phyloP scores from a whole-genome alignment of 495 filamentous ascomycete genomes.

The Penicillium mononematosum region DNA sequence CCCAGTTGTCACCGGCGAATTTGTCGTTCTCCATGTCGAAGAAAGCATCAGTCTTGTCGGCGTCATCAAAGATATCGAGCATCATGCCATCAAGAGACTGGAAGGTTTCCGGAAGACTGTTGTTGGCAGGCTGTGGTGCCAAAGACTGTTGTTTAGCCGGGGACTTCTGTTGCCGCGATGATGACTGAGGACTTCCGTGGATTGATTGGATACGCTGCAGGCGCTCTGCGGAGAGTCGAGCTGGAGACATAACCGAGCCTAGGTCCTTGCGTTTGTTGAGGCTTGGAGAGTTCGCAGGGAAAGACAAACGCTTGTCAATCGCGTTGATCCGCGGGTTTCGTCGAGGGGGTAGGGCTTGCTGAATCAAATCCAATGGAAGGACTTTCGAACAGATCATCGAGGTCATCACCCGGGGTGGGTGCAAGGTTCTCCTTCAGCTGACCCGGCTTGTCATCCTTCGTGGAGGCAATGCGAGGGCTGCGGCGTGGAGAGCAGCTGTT shows the following conservation, averaged over 20 bases:
- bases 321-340: slow-evolving; percentile 42
- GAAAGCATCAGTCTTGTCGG: slow-evolving; percentile 24
- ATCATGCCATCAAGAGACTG: slow-evolving; percentile 41
- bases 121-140: slow-evolving; percentile 21
- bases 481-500: slow-evolving; percentile 54
- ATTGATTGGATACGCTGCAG: slow-evolving; percentile 40
- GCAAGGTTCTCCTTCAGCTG: slow-evolving; percentile 52
- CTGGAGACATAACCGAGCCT: slow-evolving; percentile 25
- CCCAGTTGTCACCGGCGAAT: slow-evolving; percentile 33
- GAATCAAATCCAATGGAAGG: slow-evolving; percentile 43
- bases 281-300: slow-evolving; percentile 39
- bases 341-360: slow-evolving; percentile 59
- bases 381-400: slow-evolving; percentile 61
- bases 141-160: slow-evolving; percentile 25
- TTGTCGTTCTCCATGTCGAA: slow-evolving; percentile 28
- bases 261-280: slow-evolving; percentile 29
- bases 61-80: slow-evolving; percentile 42
- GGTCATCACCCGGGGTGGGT: slow-evolving; percentile 42
- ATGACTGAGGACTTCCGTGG: slow-evolving; percentile 23
- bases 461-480: slow-evolving; percentile 40
- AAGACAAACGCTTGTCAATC: slow-evolving; percentile 48
- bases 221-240: slow-evolving; percentile 37
- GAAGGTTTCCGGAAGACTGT: slow-evolving; percentile 29
- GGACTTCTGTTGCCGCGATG: slow-evolving; percentile 26
- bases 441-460: slow-evolving; percentile 31